These are phyloP conservation scores for Citrus inodora DNA, from an alignment of 345 rosid genomes.

Conservation along the genomic window DNA sequence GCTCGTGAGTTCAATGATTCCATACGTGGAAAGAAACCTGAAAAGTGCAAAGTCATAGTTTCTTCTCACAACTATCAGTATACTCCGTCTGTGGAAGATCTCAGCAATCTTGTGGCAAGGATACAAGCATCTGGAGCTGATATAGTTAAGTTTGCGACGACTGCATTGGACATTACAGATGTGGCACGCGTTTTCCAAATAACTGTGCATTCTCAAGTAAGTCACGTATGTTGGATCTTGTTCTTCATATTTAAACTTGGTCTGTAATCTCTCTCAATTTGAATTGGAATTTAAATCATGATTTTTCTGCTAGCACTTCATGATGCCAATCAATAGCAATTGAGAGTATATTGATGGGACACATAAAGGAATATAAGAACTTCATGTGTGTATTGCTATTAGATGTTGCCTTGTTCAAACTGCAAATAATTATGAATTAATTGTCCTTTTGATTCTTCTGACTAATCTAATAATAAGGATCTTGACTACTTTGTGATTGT, in stretches of 20 bases:
- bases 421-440: neutral
- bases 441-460: neutral
- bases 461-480: neutral
- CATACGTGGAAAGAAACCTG: constrained; percentile 59
- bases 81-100: constrained; percentile 84
- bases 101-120: constrained; percentile 64
- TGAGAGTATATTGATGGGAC: neutral
- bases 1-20: constrained; percentile 63
- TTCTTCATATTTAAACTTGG: neutral
- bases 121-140: constrained; percentile 83
- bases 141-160: constrained; percentile 88
- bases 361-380: neutral
- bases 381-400: neutral
- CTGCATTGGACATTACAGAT: constrained; percentile 81
- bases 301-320: neutral
- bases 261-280: neutral
- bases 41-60: constrained; percentile 66
- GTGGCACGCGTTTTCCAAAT: constrained; percentile 85
- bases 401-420: neutral
- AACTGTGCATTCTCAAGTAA: constrained; percentile 80
- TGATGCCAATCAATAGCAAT: neutral
- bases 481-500: neutral
- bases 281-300: neutral
- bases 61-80: constrained; percentile 84
- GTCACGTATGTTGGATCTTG: constrained; percentile 26